Evolutionary conservation across 1,139 yeast genomes (phyloP), one percentile per base, ranked within the genome.

Genomic region (Blastobotrys indianensis): DNA sequence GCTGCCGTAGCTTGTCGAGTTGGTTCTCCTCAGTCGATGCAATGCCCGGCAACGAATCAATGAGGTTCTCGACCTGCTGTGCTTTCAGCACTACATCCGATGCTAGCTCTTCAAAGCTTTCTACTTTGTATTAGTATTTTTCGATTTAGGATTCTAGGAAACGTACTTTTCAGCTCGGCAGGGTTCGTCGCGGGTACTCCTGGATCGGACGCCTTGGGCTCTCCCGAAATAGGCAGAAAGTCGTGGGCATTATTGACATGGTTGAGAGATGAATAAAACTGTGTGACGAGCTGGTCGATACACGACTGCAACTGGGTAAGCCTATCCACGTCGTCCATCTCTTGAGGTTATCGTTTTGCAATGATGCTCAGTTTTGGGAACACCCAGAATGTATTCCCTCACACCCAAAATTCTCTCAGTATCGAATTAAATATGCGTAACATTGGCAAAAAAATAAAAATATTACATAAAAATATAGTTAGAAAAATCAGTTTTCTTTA

Each of bases 281-380:
- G 97, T 54, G 86, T 95, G 47, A 87, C 80, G 48, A 92, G 77
- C 70, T 75, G 96, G 66, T 92, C 98, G 41, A 92, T 70, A 57
- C 97, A 88, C 39, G 85, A 77, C 62, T 92, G 98, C 32, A 92
- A 75, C 63, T 92, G 98, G 1, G 97, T 88, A 34, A 92, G 72
- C 59, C 97, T 72, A 66, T 92, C 98, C 0, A 95, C 48, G 64
- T 45, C 42, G 16, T 37, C 40, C 25, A 20, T 20, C 7, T 4
- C 7, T 20, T 4, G 7, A 20, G 7, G 4, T 20, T 20, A 20
- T 20, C 6, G 25, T 20, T 7, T 20, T 4, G 25, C 6, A 7
- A 20, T 20, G 25, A 20, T 20, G 25, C n/a, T n/a, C n/a, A n/a
- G 25, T 20, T 20, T 20, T 20, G 25, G 25, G 25, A 20, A 20